A percentile compares a stretch with the other conserved stretches of the same genome.
phyloP scores from a whole-genome alignment of 495 filamentous ascomycete species.

The Hyphodiscus hymeniophilus region DNA sequence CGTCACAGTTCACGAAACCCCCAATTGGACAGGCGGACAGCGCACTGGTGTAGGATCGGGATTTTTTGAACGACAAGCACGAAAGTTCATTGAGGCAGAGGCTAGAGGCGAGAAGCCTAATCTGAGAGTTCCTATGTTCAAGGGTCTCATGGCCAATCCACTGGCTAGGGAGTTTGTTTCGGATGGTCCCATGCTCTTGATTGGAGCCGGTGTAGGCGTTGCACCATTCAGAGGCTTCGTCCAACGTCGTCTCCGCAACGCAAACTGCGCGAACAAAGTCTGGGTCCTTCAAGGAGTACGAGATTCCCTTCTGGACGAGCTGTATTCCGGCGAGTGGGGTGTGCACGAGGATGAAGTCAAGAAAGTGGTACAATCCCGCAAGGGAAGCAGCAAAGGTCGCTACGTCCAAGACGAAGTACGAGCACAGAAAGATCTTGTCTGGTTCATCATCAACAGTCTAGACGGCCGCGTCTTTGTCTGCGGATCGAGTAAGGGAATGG shows the following conservation, averaged over 20 bases:
- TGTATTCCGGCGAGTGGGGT: constrained; percentile 95
- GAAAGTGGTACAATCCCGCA: constrained; percentile 80
- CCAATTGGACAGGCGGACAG: constrained; percentile 63
- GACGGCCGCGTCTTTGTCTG: constrained; percentile 95
- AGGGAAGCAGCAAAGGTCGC: constrained; percentile 42
- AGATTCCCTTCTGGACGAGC: constrained; percentile 84
- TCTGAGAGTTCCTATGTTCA: constrained; percentile 88
- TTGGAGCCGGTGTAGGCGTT: constrained; percentile 93
- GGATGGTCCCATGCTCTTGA: constrained; percentile 94
- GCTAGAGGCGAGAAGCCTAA: constrained; percentile 47
- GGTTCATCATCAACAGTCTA: constrained; percentile 89
- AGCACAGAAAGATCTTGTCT: constrained; percentile 87
- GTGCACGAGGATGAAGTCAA: constrained; percentile 89
- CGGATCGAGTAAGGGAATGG: constrained; percentile 91
- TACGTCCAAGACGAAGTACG: constrained; percentile 86
- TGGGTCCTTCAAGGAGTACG: constrained; percentile 98
- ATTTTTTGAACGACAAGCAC: constrained; percentile 77
- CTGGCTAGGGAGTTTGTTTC: constrained; percentile 80
- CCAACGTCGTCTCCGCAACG: constrained; percentile 85
- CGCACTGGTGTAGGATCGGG: constrained; percentile 72
- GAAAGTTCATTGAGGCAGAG: constrained; percentile 56
- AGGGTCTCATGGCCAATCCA: constrained; percentile 96
- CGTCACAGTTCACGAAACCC: constrained; percentile 82
- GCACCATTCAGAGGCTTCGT: constrained; percentile 97
- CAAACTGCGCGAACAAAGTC: constrained; percentile 98